Conservation (phyloP, 2,329 filamentous ascomycete species). For the Fusarium palustre region DNA sequence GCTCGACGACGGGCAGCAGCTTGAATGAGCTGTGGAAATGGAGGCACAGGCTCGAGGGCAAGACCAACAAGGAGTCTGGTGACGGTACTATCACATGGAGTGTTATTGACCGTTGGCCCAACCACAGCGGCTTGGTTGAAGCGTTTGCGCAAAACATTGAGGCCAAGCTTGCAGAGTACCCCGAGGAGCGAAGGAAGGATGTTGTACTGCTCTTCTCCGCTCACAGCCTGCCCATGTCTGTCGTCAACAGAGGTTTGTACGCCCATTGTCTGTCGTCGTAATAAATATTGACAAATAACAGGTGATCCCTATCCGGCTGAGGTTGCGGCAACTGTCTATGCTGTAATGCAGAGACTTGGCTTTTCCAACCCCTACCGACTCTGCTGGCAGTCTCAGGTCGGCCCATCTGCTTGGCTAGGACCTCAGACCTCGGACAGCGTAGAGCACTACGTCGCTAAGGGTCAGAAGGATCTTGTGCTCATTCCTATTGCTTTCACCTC, state of each 20-base stretch:
- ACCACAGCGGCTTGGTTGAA: slow-evolving; percentile 89
- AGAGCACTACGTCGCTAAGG: slow-evolving; percentile 87
- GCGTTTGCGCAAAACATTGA: slow-evolving; percentile 95
- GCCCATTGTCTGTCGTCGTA: not conserved
- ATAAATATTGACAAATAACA: slow-evolving; percentile 52
- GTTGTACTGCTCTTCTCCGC: slow-evolving; percentile 94
- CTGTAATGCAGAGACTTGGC: slow-evolving; percentile 91
- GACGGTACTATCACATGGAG: slow-evolving; percentile 90
- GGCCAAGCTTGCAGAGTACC: slow-evolving; percentile 84
- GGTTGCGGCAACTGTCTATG: slow-evolving; percentile 94
- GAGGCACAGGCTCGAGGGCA: slow-evolving; percentile 87
- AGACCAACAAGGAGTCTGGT: slow-evolving; percentile 64
- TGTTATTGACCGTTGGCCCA: slow-evolving; percentile 97
- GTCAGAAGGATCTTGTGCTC: slow-evolving; percentile 88
- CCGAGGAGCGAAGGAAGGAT: slow-evolving; percentile 79
- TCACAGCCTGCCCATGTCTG: slow-evolving; percentile 95
- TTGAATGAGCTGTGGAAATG: slow-evolving; percentile 99
- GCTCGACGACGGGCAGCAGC: slow-evolving; percentile 95
- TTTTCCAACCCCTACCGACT: slow-evolving; percentile 93
- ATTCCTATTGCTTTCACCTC: slow-evolving; percentile 98
- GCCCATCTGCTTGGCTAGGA: slow-evolving; percentile 93
- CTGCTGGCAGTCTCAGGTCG: slow-evolving; percentile 98
- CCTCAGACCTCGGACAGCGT: slow-evolving; percentile 93
- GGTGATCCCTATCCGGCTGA: slow-evolving; percentile 96
- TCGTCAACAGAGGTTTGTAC: slow-evolving; percentile 84